These are phyloP conservation scores for Apophysomyces variabilis DNA, from an alignment of 371 early-diverging fungal species.

Conservation along the genomic window DNA sequence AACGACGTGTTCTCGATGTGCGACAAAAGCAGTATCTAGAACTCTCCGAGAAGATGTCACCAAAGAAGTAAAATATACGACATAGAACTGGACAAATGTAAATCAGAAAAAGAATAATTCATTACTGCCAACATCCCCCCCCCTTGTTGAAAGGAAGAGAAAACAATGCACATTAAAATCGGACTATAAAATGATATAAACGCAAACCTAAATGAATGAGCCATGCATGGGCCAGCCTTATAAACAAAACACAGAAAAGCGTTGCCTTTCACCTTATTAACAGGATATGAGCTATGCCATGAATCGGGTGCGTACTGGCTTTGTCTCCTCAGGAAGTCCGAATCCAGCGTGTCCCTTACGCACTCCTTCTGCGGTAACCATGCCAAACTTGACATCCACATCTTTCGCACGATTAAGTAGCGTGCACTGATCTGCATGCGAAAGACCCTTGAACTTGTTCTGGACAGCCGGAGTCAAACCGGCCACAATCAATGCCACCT, in stretches of 20 bases:
- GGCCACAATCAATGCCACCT: constrained; percentile 17
- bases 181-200: too few species aligned
- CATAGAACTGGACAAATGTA: background rate
- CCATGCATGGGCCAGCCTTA: too few species aligned
- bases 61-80: constrained; percentile 22
- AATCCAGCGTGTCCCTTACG: constrained; percentile 22
- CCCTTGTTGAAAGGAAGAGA: too few species aligned
- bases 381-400: constrained; percentile 16
- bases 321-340: constrained; percentile 17
- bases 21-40: constrained; percentile 53
- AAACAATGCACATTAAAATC: too few species aligned
- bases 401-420: constrained; percentile 9
- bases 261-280: too few species aligned
- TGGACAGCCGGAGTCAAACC: constrained; percentile 17
- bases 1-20: constrained; percentile 52
- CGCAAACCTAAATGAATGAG: too few species aligned
- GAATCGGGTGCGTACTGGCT: constrained; percentile 3
- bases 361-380: background rate
- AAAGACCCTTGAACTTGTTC: constrained; percentile 16
- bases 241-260: too few species aligned
- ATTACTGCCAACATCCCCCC: background rate
- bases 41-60: constrained; percentile 45
- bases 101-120: background rate
- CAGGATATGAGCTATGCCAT: background rate
- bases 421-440: constrained; percentile 11